Evolutionary conservation across 257 asterid species (phyloP), one percentile per base, ranked within the genome.

Genomic region (Lantana camara): DNA sequence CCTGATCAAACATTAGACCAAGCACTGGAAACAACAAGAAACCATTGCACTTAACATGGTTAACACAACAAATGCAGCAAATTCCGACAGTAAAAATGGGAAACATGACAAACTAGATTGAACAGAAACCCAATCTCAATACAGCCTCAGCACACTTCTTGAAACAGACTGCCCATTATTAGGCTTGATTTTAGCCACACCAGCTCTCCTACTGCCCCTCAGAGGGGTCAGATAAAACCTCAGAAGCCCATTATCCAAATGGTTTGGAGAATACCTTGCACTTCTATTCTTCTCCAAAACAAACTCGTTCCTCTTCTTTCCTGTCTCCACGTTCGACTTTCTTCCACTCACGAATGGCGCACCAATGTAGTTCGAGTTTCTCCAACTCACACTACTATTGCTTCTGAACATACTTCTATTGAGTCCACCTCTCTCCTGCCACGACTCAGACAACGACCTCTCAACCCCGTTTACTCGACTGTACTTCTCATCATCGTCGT

Each of bases 331-430:
- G 21, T 60, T 64, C 4, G 91, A 70, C 65, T 79, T 84, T 74
- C 88, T 82, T 30, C 59, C 79, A 74, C 80, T 75, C 41, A 79
- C 91, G 68, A 79, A 82, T 7, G 93, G 75, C 3, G 76, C 88
- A 14, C 85, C 89, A 20, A 72, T 51, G 10, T 60, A 79, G 23
- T 69, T 72, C 2, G 69, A 78, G 19, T 80, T 76, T 65, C 96
- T 82, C 88, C 96, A 84, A 72, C 89, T 84, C 73, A 86, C 96
- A 52, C 95, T 86, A 49, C 96, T 89, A 37, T 89, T 86, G 72
- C 93, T 89, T 65, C 96, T 61, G 22, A 84, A 60, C 55, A 80
- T 79, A 24, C 68, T 79, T 69, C 88, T 68, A 42, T 77, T 71
- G 21, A 81, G 64, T 11, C 83, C 86, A 4, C 67, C 77, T 60